A percentile compares a stretch with the other conserved stretches of the same genome.
phyloP scores from a whole-genome alignment of 2,329 filamentous ascomycete species.

The Thelonectria rubi region DNA sequence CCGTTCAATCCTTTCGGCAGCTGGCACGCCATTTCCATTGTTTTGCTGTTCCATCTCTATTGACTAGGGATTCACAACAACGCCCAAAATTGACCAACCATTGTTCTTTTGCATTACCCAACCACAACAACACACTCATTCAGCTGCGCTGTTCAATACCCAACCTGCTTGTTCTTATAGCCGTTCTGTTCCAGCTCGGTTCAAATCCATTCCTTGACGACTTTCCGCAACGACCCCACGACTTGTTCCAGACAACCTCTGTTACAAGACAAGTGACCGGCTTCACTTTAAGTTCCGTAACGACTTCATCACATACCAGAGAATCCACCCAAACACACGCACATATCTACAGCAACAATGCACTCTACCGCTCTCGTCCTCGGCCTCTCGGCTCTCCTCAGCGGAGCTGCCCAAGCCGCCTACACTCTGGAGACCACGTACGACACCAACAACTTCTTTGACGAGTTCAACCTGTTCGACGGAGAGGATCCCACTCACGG shows the following conservation, averaged over 20 bases:
- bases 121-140: constrained; percentile 18
- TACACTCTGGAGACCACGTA: constrained; percentile 60
- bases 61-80: constrained; percentile 25
- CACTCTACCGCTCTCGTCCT: constrained; percentile 38
- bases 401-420: constrained; percentile 39
- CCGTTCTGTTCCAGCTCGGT: constrained; percentile 1
- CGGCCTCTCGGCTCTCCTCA: constrained; percentile 45
- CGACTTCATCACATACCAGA: constrained; percentile 14
- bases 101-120: constrained; percentile 17
- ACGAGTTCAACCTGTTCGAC: constrained; percentile 64
- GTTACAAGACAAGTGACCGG: constrained; percentile 25
- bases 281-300: constrained; percentile 17
- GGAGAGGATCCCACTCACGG: constrained; percentile 75
- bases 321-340: constrained; percentile 21
- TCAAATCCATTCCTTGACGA: background rate
- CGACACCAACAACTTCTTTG: constrained; percentile 65
- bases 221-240: constrained; percentile 5
- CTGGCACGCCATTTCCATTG: constrained; percentile 39
- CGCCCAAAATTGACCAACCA: constrained; percentile 2
- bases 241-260: constrained; percentile 13
- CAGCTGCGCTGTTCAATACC: constrained; percentile 14
- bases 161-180: constrained; percentile 9
- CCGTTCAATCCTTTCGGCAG: constrained; percentile 48
- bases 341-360: constrained; percentile 37
- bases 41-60: constrained; percentile 25